Percentiles rank a stretch among this genome's conserved stretches.
Evolutionary conservation across 108 stramenopile species (phyloP).

Genomic region (Cyclotella kingstonii): DNA sequence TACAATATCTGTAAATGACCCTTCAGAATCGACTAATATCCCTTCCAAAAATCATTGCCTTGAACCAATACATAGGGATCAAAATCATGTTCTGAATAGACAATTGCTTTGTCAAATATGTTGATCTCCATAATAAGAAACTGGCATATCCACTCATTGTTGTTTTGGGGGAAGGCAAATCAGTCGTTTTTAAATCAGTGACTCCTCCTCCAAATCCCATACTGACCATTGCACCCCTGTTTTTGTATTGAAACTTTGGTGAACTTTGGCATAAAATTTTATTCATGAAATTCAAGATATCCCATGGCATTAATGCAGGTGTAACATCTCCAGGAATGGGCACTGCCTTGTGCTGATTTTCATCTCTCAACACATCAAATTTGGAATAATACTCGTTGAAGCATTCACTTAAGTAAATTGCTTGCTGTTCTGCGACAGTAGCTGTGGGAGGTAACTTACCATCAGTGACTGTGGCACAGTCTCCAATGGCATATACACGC

Average conservation of each 20-base stretch:
- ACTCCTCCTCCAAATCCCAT: conserved; percentile 53
- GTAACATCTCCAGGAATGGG: conserved; percentile 54
- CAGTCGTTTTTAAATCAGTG: conserved; percentile 40
- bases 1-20: too few species aligned
- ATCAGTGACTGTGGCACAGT: conserved; percentile 65
- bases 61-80: conserved; percentile 98
- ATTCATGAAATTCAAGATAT: conserved; percentile 40
- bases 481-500: conserved; percentile 92
- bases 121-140: conserved; percentile 70
- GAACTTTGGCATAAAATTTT: conserved; percentile 33
- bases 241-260: conserved; percentile 55
- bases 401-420: conserved; percentile 69
- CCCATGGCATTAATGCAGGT: conserved; percentile 49
- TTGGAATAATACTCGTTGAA: conserved; percentile 53
- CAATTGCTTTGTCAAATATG: conserved; percentile 62
- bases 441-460: conserved; percentile 86
- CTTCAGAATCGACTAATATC: conserved; percentile 65
- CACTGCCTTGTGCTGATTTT: conserved; percentile 28
- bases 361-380: conserved; percentile 33
- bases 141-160: conserved; percentile 57
- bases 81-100: conserved; percentile 69
- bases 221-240: conserved; percentile 45
- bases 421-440: conserved; percentile 90
- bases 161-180: conserved; percentile 32
- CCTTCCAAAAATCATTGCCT: conserved; percentile 89